Base-by-base conservation (phyloP, 2,329 filamentous ascomycete species). In the Epichloe uncinata region DNA sequence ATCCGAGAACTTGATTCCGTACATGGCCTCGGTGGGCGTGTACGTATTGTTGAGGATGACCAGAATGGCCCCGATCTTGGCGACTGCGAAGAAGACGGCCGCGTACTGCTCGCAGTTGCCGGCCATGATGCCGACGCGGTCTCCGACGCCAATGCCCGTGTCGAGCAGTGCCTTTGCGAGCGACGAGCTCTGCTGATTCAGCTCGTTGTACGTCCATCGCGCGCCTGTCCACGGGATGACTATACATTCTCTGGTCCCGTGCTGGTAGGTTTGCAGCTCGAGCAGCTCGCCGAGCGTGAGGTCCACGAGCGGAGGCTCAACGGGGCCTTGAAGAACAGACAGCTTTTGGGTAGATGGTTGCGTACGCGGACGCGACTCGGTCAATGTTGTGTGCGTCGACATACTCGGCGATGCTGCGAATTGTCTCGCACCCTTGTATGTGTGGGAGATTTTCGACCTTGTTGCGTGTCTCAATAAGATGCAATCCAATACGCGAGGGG, bases 1-100 rank as follows among this genome's bases (percentile, higher is more conserved):
- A 55, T 79, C 84, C 15, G 83, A 81, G 60, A 88, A 86, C 49
- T 76, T 74, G 30, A 90, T 65, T 9, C 82, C 85, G 63, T 85
- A 84, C 61, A 81, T 74, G 45, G 84, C 80, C 66, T 90, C 85
- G 1, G 75, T 78, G 2, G 81, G 74, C 1, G 85, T 90, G 62
- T 90, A 90, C 0, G 85, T 90, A 66, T 88, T 90, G 68, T 90
- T 90, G 56, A 90, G 69, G 42, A 89, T 87, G 30, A 89, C 85
- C 48, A 89, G 70, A 43, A 84, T 80, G 44, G 77, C 81, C 9
- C 82, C 82, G 16, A 85, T 74, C 44, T 78, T 73, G 40, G 81
- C 79, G 11, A 80, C 82, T 3, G 82, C 84, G 56, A 88, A 87
- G 70, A 87, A 86, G 15, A 87, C 74, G 3, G 83, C 75, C 33